These are phyloP conservation scores for Rhizopus delemar DNA, from an alignment of 371 early-diverging fungal genomes.

Conservation along the genomic window DNA sequence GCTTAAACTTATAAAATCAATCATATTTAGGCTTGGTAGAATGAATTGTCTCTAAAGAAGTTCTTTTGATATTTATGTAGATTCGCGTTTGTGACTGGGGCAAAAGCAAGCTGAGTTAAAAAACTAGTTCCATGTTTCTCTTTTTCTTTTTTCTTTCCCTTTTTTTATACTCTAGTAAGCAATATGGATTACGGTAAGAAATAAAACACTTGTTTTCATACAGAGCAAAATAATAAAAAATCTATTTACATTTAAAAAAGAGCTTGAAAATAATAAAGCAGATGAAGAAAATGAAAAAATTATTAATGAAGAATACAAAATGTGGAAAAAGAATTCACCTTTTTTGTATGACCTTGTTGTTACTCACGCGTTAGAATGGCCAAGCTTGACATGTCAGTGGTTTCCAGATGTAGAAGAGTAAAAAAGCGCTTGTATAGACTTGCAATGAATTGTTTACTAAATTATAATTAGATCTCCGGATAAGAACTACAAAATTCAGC, in stretches of 20 bases:
- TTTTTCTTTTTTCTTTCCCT: background rate
- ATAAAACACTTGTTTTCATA: background rate
- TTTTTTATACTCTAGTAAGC: background rate
- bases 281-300: constrained; percentile 72
- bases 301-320: constrained; percentile 96
- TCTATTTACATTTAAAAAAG: background rate
- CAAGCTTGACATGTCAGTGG: constrained; percentile 98
- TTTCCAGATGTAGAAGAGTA: constrained; percentile 94
- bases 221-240: background rate
- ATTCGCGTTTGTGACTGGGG: constrained; percentile 6
- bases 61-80: background rate
- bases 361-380: constrained; percentile 99
- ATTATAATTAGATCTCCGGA: constrained; percentile 71
- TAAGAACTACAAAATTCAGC: constrained; percentile 87
- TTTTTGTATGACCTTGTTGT: constrained; percentile 98
- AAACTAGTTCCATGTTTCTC: background rate
- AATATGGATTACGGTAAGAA: constrained; percentile 27
- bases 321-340: constrained; percentile 99
- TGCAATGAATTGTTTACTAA: background rate
- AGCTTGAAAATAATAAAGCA: constrained; percentile 21
- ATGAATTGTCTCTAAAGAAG: too few species aligned
- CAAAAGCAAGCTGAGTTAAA: background rate
- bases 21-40: too few species aligned
- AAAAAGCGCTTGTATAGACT: background rate
- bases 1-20: too few species aligned